A percentile compares a stretch with the other conserved stretches of the same genome.
Evolutionary conservation across 2,329 filamentous ascomycete genomes (phyloP).

Genomic region (Neoscytalidium dimidiatum): DNA sequence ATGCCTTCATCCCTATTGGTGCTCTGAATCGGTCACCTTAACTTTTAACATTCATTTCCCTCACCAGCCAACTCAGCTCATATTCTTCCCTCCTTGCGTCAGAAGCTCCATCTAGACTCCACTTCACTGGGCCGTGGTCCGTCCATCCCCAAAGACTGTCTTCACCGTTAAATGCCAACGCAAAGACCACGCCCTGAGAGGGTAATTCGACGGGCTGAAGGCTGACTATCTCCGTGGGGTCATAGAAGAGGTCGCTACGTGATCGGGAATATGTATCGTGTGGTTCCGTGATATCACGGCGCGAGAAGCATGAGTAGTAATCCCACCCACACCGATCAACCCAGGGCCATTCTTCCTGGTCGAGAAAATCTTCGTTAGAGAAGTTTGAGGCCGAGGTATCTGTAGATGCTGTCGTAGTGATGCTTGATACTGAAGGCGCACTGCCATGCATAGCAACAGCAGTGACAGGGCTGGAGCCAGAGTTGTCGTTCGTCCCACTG

Average conservation of each 20-base stretch:
- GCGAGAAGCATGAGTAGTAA: constrained; percentile 7
- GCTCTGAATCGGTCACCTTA: neutral
- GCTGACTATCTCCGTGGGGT: constrained; percentile 20
- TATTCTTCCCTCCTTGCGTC: neutral
- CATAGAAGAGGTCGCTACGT: neutral
- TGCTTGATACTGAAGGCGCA: neutral
- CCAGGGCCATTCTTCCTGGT: constrained; percentile 7
- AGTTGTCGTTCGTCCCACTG: neutral
- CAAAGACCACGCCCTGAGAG: constrained; percentile 23
- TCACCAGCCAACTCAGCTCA: neutral
- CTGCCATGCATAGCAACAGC: neutral
- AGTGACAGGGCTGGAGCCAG: neutral
- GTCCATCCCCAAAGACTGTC: constrained; percentile 28
- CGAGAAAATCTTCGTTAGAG: neutral
- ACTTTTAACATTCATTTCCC: neutral
- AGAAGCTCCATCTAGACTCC: constrained; percentile 20
- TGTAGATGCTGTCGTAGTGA: neutral
- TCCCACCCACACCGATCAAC: constrained; percentile 10
- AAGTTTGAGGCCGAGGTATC: neutral
- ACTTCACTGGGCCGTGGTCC: constrained; percentile 25
- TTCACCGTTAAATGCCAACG: constrained; percentile 25
- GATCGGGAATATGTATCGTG: neutral
- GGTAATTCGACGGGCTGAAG: constrained; percentile 26
- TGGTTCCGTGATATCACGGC: constrained; percentile 22
- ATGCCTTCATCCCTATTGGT: neutral